phyloP scores from a whole-genome alignment of 192 early-diverging fungal genomes.

The Geosiphon pyriformis region DNA sequence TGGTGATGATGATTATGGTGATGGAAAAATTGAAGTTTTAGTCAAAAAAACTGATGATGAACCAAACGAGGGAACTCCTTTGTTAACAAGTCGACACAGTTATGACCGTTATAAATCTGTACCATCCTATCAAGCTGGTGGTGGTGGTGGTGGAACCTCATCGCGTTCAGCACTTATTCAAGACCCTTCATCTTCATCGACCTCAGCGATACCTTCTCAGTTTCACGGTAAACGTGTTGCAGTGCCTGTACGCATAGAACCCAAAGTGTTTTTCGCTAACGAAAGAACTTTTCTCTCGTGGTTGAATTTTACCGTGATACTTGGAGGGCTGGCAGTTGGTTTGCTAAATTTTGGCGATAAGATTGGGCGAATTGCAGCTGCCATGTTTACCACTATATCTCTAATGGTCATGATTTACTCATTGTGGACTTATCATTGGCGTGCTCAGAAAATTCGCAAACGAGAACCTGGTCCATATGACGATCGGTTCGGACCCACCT shows the following conservation, averaged over 20 bases:
- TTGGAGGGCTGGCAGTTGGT: slow-evolving; percentile 67
- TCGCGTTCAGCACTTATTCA: background rate
- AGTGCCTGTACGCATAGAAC: slow-evolving; percentile 64
- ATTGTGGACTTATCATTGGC: slow-evolving; percentile 71
- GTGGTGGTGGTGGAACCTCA: background rate
- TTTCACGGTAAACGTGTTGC: slow-evolving; percentile 50
- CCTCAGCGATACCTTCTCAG: slow-evolving; percentile 5
- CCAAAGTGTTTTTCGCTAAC: slow-evolving; percentile 92
- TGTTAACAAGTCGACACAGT: background rate
- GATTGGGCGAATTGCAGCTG: slow-evolving; percentile 61
- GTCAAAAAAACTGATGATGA: slow-evolving; percentile 25
- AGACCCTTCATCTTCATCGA: slow-evolving; percentile 6
- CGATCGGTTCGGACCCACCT: slow-evolving; percentile 66
- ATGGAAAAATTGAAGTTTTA: slow-evolving; percentile 22
- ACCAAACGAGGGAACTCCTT: slow-evolving; percentile 28
- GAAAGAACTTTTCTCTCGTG: slow-evolving; percentile 89
- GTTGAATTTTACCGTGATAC: slow-evolving; percentile 71
- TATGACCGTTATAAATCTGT: background rate
- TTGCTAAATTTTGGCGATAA: slow-evolving; percentile 78
- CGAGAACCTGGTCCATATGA: slow-evolving; percentile 77
- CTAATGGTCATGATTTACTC: slow-evolving; percentile 79
- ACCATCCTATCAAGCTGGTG: background rate
- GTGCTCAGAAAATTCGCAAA: slow-evolving; percentile 69
- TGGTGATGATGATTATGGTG: slow-evolving; percentile 28
- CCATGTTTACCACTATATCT: slow-evolving; percentile 63